A percentile compares a stretch with the other conserved stretches of the same genome.
Evolutionary conservation across 2,329 filamentous ascomycete species (phyloP).

Genomic region (Curvularia sp.): DNA sequence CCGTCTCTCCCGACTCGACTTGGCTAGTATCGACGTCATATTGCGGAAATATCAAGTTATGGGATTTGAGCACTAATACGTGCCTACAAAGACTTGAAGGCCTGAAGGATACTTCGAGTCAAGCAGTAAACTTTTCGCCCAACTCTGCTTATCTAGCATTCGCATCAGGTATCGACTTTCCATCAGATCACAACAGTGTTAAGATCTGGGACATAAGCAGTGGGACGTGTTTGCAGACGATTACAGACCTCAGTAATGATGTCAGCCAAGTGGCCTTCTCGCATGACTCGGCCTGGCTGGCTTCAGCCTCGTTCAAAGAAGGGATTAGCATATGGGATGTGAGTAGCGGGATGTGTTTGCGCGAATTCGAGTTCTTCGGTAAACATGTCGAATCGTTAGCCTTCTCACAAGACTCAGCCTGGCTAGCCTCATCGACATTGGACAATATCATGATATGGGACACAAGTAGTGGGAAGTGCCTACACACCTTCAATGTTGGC

Average conservation of each 20-base stretch:
- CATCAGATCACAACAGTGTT: slow-evolving; percentile 10
- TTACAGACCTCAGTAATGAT: background rate
- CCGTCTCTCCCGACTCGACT: background rate
- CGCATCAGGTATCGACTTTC: slow-evolving; percentile 13
- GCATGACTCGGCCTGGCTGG: background rate
- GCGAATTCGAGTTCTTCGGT: too few relatives aligned
- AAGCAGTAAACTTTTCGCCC: background rate
- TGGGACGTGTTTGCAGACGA: background rate
- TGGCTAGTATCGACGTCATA: background rate
- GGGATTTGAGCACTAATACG: background rate
- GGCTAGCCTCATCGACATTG: background rate
- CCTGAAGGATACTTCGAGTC: background rate
- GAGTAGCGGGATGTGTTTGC: slow-evolving; percentile 10
- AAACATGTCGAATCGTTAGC: slow-evolving; percentile 21
- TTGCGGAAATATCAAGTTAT: background rate
- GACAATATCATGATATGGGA: slow-evolving; percentile 9
- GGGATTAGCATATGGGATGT: background rate
- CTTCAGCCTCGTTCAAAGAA: background rate
- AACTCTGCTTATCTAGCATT: slow-evolving; percentile 3
- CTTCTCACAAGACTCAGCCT: slow-evolving; percentile 18
- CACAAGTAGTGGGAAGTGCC: background rate
- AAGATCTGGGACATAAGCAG: slow-evolving; percentile 15
- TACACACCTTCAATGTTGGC: background rate
- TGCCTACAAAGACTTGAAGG: background rate
- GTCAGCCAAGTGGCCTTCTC: background rate